Base-by-base conservation (phyloP, 164 flowering plant species). In the Dillenia turbinata region DNA sequence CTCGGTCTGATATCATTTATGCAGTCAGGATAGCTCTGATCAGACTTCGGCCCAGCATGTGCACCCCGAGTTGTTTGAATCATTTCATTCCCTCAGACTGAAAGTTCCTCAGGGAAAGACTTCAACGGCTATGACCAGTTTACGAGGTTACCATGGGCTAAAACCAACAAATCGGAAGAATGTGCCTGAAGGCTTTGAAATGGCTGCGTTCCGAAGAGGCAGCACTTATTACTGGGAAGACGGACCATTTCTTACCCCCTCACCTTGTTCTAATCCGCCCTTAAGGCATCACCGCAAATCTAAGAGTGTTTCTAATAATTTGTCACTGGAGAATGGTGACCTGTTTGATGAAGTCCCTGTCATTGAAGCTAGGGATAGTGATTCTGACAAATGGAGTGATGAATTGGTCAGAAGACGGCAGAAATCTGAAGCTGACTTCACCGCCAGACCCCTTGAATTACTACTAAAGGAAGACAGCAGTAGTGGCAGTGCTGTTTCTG, bases 101-200 rank as follows among this genome's bases (percentile, higher is more conserved):
- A 79, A 69, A 58, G 65, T 85, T 26, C 62, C 83, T 9, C 73
- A 70, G 56, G 65, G 44, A 43, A 78, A 57, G 62, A 80, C 79
- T 67, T 89, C 95, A 50, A 81, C 92, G 22, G 91, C 96, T 61
- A 88, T 94, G 92, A 83, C 70, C 73, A 75, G 71, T 51, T 76
- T 90, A 58, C 97, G 79, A 68, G 89, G 91, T 43, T 89, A 77
- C 64, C 86, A 93, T 67, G 88, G 91, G 47, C 90, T 87, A 19
- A 74, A 73, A 60, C 66, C 77, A 43, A 19, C 50, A 13, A 75
- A 60, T 24, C 43, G 50, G 12, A 79, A 61, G 52, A 43, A 44
- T 17, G 10, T 24, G 13, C 52, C 72, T 11, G 85, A 81, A 63
- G 85, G 83, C 53, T 75, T 63, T 60, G 93, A 90, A 52, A 81